Evolutionary conservation across 2,329 filamentous ascomycete species (phyloP).

Genomic region (Pseudogymnoascus sp.): DNA sequence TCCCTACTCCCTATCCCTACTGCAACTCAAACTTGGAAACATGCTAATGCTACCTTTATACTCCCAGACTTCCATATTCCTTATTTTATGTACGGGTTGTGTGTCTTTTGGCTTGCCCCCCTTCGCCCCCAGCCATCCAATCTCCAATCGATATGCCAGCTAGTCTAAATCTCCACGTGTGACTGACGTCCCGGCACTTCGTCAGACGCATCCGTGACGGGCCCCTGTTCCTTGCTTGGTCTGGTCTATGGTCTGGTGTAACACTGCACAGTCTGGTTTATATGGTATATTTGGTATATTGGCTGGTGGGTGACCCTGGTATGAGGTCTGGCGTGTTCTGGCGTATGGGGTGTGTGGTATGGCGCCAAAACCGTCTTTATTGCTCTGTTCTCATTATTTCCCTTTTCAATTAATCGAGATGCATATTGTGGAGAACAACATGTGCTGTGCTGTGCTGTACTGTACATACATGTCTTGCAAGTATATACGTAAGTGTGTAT

Average conservation of each 20-base stretch:
- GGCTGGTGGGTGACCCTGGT: background rate
- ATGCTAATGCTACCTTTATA: background rate
- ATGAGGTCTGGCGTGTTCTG: background rate
- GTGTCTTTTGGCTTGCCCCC: background rate
- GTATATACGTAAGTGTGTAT: background rate
- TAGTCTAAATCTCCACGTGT: background rate
- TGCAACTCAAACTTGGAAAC: background rate
- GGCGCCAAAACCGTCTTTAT: background rate
- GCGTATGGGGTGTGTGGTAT: background rate
- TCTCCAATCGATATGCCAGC: background rate
- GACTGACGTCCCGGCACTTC: conserved; percentile 1
- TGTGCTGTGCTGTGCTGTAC: background rate
- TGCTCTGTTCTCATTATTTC: background rate
- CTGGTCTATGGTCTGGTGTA: background rate
- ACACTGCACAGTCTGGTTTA: background rate
- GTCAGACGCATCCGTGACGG: background rate
- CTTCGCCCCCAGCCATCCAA: background rate
- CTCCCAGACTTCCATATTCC: background rate
- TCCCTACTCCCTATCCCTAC: background rate
- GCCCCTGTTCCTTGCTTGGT: background rate
- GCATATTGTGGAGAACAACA: background rate
- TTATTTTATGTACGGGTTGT: background rate
- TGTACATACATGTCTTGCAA: background rate
- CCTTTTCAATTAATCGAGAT: background rate
- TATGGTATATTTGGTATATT: background rate